phyloP scores from a whole-genome alignment of 2,329 filamentous ascomycete genomes.

The Lachnum nothofagi region DNA sequence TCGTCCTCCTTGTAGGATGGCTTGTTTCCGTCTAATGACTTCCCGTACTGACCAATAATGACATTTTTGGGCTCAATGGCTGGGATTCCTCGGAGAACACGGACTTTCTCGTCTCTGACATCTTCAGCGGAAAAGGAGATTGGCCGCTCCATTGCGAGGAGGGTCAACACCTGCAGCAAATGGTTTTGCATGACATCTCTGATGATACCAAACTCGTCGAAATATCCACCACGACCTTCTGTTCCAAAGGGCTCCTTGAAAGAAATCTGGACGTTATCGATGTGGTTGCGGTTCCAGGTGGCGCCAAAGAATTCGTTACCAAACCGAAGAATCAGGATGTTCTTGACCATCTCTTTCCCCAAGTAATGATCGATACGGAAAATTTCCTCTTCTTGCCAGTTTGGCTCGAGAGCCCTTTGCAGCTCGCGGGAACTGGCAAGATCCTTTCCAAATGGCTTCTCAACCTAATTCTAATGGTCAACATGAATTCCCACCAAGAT shows the following conservation, averaged over 20 bases:
- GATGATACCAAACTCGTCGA: conserved; percentile 98
- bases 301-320: conserved; percentile 98
- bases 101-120: conserved; percentile 97
- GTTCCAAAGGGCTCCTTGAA: conserved; percentile 99
- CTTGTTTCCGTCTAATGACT: conserved; percentile 92
- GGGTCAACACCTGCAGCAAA: conserved; percentile 88
- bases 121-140: conserved; percentile 98
- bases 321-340: conserved; percentile 94
- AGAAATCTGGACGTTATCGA: conserved; percentile 97
- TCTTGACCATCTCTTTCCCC: conserved; percentile 99
- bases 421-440: conserved; percentile 88
- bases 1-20: conserved; percentile 98
- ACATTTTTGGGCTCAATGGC: conserved; percentile 98
- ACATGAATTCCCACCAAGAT: background rate
- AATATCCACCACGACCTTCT: conserved; percentile 95
- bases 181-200: conserved; percentile 99
- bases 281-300: conserved; percentile 98
- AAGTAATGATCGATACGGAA: conserved; percentile 99
- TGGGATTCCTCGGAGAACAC: conserved; percentile 87
- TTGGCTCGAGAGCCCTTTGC: conserved; percentile 88
- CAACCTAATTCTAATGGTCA: conserved; percentile 57
- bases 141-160: conserved; percentile 95
- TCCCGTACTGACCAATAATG: conserved; percentile 98
- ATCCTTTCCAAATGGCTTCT: conserved; percentile 99
- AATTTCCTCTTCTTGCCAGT: conserved; percentile 98